Conservation (phyloP, 257 asterid species). For the Thymus quinquecostatus region DNA sequence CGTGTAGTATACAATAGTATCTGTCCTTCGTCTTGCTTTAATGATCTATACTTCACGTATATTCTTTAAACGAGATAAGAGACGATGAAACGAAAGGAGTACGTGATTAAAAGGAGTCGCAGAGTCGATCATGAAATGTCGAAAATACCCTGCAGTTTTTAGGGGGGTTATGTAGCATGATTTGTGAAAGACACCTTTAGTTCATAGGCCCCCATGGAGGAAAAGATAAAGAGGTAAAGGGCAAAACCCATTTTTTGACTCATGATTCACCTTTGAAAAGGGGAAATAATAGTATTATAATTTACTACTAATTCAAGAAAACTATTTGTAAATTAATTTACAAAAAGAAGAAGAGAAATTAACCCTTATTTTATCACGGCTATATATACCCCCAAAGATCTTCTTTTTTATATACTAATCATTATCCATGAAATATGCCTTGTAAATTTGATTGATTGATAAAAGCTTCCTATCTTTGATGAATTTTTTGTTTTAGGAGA, state of each 20-base stretch:
- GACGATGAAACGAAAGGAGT: no score
- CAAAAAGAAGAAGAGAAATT: slow-evolving; percentile 11
- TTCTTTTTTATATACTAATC: slow-evolving; percentile 42
- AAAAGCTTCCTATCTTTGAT: slow-evolving; percentile 41
- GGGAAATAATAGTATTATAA: slow-evolving; percentile 21
- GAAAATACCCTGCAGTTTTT: slow-evolving; percentile 22
- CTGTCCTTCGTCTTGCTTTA: no score
- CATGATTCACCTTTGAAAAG: slow-evolving; percentile 56
- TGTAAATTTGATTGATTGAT: slow-evolving; percentile 35
- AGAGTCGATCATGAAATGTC: slow-evolving; percentile 5
- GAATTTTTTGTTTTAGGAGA: slow-evolving; percentile 32
- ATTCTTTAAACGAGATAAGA: neutral
- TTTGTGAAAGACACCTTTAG: slow-evolving; percentile 55
- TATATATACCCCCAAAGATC: slow-evolving; percentile 37
- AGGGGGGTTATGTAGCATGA: slow-evolving; percentile 24
- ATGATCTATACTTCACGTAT: no score
- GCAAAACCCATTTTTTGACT: slow-evolving; percentile 57
- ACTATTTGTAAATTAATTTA: slow-evolving; percentile 11
- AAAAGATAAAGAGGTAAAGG: slow-evolving; percentile 54
- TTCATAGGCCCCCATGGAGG: slow-evolving; percentile 40
- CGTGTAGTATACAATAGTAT: neutral
- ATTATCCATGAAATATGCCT: slow-evolving; percentile 47
- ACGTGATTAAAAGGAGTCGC: neutral
- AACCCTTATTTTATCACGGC: slow-evolving; percentile 23
- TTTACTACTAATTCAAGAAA: no score